Conservation (phyloP, 768 basidiomycete genomes). For the Tremella mesenterica region DNA sequence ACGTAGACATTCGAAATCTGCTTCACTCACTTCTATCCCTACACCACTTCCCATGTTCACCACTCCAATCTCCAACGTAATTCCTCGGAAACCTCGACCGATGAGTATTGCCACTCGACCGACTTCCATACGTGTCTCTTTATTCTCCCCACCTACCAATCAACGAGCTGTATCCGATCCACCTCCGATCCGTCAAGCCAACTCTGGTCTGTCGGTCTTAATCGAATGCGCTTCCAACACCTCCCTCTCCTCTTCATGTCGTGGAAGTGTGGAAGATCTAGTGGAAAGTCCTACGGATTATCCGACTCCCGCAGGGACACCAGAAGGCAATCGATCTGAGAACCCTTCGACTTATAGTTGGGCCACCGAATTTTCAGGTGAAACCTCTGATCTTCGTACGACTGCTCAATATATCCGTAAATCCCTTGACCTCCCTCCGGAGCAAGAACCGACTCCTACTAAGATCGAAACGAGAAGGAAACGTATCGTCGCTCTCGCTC, state of each 20-base stretch:
- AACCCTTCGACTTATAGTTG: constrained; percentile 31
- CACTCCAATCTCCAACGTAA: background rate
- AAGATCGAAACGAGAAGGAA: constrained; percentile 18
- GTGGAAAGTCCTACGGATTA: background rate
- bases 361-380: constrained; percentile 34
- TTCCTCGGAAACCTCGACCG: background rate
- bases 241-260: no score
- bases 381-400: constrained; percentile 26
- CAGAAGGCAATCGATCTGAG: constrained; percentile 1
- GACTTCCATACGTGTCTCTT: background rate
- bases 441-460: constrained; percentile 14
- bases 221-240: background rate
- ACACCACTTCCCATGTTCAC: background rate
- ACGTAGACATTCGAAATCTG: constrained; percentile 1
- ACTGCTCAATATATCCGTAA: constrained; percentile 27
- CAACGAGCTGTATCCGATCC: background rate
- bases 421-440: background rate
- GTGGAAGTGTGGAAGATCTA: background rate
- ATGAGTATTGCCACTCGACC: background rate
- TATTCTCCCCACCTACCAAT: background rate
- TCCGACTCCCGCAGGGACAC: background rate
- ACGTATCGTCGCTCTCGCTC: constrained; percentile 29
- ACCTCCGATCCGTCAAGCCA: background rate
- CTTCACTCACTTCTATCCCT: background rate
- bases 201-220: background rate